phyloP scores from a whole-genome alignment of 2,329 filamentous ascomycete genomes.

The Alternaria sp. region DNA sequence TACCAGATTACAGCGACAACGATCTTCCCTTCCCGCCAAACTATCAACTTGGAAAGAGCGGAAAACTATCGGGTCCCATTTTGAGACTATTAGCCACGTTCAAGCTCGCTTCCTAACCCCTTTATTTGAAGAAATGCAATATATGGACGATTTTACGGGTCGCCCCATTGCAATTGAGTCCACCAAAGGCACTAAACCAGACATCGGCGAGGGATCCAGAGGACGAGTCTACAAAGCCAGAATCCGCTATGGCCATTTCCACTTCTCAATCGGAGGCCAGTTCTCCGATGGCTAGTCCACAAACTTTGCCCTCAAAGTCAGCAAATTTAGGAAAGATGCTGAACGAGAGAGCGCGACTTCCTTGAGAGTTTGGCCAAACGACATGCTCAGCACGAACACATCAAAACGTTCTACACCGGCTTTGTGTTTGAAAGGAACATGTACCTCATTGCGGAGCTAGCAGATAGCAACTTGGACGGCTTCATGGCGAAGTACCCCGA shows the following conservation, averaged over 20 bases:
- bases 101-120: background rate
- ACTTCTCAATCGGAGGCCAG: background rate
- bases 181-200: background rate
- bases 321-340: background rate
- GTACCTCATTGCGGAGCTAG: background rate
- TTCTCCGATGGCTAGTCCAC: background rate
- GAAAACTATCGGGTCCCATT: background rate
- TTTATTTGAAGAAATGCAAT: background rate
- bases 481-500: background rate
- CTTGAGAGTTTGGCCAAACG: background rate
- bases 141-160: background rate
- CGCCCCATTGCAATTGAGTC: background rate
- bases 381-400: background rate
- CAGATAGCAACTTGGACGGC: background rate
- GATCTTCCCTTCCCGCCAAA: background rate
- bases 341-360: background rate
- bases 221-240: slow-evolving; percentile 1
- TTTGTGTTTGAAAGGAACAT: background rate
- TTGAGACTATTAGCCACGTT: background rate
- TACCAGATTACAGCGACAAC: background rate
- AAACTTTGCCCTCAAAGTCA: background rate
- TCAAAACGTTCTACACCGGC: background rate
- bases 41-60: background rate
- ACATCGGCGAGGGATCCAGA: background rate
- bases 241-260: background rate